Percentiles rank a stretch among this genome's conserved stretches.
Conservation (phyloP, 352 stramenopile genomes). For the Globisporangium emineosum region DNA sequence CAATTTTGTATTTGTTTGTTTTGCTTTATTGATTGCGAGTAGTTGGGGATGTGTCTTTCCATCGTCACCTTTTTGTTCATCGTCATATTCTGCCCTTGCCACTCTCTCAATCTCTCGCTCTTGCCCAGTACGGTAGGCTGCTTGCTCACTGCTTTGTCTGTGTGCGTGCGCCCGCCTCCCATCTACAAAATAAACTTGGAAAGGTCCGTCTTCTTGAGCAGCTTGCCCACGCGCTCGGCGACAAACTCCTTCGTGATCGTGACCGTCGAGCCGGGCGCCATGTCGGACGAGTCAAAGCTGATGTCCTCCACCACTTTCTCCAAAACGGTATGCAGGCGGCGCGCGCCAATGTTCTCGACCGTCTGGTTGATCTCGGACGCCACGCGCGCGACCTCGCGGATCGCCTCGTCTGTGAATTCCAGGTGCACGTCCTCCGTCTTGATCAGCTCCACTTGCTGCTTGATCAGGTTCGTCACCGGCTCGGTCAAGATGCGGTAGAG, state of each 20-base stretch:
- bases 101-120: not conserved
- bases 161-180: not conserved
- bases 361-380: slow-evolving; percentile 95
- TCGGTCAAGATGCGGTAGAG: slow-evolving; percentile 99
- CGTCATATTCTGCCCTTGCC: too few relatives aligned
- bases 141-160: too few relatives aligned
- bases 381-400: slow-evolving; percentile 96
- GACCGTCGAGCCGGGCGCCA: slow-evolving; percentile 72
- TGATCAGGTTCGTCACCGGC: slow-evolving; percentile 98
- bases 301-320: slow-evolving; percentile 99
- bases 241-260: slow-evolving; percentile 95
- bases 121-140: too few relatives aligned
- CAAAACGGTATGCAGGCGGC: slow-evolving; percentile 96
- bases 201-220: slow-evolving; percentile 95
- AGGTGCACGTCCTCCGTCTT: slow-evolving; percentile 95
- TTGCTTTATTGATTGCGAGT: not conserved
- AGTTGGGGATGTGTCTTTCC: not conserved
- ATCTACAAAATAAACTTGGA: slow-evolving; percentile 98
- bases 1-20: not conserved
- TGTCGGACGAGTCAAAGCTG: slow-evolving; percentile 97
- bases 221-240: slow-evolving; percentile 88
- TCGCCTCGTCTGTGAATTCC: slow-evolving; percentile 95
- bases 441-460: slow-evolving; percentile 97
- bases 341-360: slow-evolving; percentile 98
- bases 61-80: not conserved